Base-by-base conservation (phyloP, 495 filamentous ascomycete species). In the Xylaria venustula region DNA sequence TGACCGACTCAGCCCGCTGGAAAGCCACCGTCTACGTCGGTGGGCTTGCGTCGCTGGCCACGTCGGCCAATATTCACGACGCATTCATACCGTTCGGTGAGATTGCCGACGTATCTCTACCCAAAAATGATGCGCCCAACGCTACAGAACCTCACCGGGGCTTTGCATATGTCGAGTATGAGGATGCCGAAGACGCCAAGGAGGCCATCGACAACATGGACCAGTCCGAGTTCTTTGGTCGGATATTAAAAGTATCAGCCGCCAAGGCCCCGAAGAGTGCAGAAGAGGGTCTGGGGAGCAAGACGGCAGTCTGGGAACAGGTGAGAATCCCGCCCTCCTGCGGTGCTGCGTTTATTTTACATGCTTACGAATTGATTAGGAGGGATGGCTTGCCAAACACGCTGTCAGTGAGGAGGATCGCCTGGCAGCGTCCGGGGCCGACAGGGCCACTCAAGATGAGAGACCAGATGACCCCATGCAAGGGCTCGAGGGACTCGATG, bases 151-250 rank as follows among this genome's bases (percentile, higher is more conserved):
- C 84, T 11, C 94, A 99, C 73, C 80, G 93, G 50, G 94, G 94
- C 0, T 99, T 97, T 74, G 95, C 92, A 62, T 98, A 98, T 68
- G 90, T 99, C 37, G 94, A 99, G 69, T 99, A 90, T 72, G 92
- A 97, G 67, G 78, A 90, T 34, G 81, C 86, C 20, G 86, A 86
- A 54, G 94, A 99, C 76, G 93, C 92, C 48, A 88, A 87, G 61
- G 94, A 97, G 74, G 94, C 94, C 37, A 96, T 99, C 70, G 91
- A 98, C 81, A 99, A 99, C 74, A 97, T 98, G 95, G 91, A 99
- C 67, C 92, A 95, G 69, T 88, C 92, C 61, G 92, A 97, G 78
- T 81, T 99, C n/a, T 97, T 91, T 70, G 95, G 93, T 2, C 83
- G 90, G 30, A 89, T 94, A 2, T 88, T 99, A 73, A 96, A 90